These are phyloP conservation scores for Daldinia vernicosa DNA, from an alignment of 495 filamentous ascomycete genomes.

Conservation along the genomic window DNA sequence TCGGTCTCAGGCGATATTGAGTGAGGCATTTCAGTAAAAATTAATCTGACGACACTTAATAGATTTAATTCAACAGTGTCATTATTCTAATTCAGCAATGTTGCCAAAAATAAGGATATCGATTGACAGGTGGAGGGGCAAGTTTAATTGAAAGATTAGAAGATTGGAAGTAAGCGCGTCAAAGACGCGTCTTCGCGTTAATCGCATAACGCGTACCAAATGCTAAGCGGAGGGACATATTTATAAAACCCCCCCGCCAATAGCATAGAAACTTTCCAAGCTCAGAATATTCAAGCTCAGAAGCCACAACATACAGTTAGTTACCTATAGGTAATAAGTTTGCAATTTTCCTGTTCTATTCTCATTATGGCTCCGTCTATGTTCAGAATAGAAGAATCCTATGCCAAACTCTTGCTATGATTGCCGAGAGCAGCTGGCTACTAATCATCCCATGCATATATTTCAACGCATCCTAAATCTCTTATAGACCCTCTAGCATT, in stretches of 20 bases:
- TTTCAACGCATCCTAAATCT: neutral
- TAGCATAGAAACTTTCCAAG: neutral
- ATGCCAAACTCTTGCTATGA: neutral
- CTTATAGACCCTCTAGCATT: neutral
- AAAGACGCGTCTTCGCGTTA: slow-evolving; percentile 36
- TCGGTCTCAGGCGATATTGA: slow-evolving; percentile 54
- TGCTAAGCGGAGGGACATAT: neutral
- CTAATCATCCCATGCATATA: neutral
- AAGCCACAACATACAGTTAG: neutral
- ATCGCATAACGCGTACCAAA: slow-evolving; percentile 7
- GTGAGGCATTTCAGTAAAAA: slow-evolving; percentile 59
- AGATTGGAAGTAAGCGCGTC: slow-evolving; percentile 13
- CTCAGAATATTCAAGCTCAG: neutral
- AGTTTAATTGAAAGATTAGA: slow-evolving; percentile 30
- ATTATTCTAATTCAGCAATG: neutral
- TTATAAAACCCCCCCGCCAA: neutral
- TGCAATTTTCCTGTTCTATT: neutral
- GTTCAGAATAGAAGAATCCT: neutral
- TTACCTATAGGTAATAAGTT: no score
- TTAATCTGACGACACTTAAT: neutral
- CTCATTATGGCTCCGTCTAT: neutral
- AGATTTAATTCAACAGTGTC: neutral
- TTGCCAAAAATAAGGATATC: neutral
- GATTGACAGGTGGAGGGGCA: slow-evolving; percentile 28
- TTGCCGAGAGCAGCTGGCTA: neutral